Base-by-base conservation (phyloP, 352 stramenopile genomes). In the Pythium aphanidermatum region DNA sequence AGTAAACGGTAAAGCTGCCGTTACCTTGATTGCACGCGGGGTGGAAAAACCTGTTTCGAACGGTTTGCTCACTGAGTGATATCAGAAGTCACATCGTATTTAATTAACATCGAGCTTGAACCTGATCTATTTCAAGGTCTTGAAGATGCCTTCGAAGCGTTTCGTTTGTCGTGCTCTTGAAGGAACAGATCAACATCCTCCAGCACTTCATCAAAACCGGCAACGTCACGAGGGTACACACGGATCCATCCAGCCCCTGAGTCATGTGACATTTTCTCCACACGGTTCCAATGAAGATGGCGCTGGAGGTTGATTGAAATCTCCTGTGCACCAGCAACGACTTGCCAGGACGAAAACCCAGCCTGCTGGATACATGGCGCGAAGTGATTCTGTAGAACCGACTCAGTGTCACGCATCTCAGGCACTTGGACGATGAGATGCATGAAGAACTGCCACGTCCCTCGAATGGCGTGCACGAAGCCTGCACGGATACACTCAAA, bases 201-300 rank as follows among this genome's bases (percentile, higher is more conserved):
- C 9, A 90, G 57, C 21, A 95, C 83, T 34, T 95, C 83, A 13
- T 78, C 68, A 27, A 82, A 95, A 2, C 52, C 36, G 5, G 80
- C 83, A 28, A 95, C 83, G 16, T 88, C 80, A 31, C 67, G 58
- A 31, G 83, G 83, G 43, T 95, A 95, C 29, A 95, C 80, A 23
- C 80, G 78, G 42, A 95, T 89, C 83, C 83, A 95, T 1, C 76
- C 80, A 27, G 70, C 67, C 8, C 83, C 83, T 3, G 83, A 91
- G 38, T 92, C 83, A 43, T 92, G 80, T 8, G 70, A 84, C 83
- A 95, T 92, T 39, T 95, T 92, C 51, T 92, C 79, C 5, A 88
- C 69, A 27, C 83, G 80, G 29, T 92, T 87, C 83, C 83, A 95
- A 50, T 92, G 78, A 26, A 95, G 60, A 66, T 95, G 83, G 19